These are phyloP conservation scores for Orbilia ellipsospora DNA, from an alignment of 2,329 filamentous ascomycete species.

Conservation along the genomic window DNA sequence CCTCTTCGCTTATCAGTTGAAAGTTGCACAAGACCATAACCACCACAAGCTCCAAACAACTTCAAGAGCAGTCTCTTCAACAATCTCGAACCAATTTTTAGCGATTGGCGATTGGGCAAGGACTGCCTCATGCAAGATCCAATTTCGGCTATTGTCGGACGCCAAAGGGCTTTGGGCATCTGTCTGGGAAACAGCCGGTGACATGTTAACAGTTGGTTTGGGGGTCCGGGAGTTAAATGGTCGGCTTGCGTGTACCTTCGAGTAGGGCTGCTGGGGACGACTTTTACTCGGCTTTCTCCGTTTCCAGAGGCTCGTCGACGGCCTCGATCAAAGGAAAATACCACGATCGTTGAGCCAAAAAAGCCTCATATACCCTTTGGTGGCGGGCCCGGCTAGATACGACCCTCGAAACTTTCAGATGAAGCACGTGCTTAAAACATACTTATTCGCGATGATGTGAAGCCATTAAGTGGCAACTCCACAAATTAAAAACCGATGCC, in stretches of 20 bases:
- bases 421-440: slow-evolving; percentile 35
- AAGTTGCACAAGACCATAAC: slow-evolving; percentile 46
- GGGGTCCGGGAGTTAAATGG: slow-evolving; percentile 11
- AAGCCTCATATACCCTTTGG: slow-evolving; percentile 43
- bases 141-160: slow-evolving; percentile 55
- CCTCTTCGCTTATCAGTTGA: slow-evolving; percentile 52
- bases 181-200: slow-evolving; percentile 12
- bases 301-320: slow-evolving; percentile 6
- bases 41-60: slow-evolving; percentile 25
- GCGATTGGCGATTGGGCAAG: slow-evolving; percentile 52
- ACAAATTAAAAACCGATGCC: not conserved
- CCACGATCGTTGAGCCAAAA: slow-evolving; percentile 32
- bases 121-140: slow-evolving; percentile 38
- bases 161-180: slow-evolving; percentile 13
- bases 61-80: too few species aligned
- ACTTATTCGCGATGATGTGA: not conserved
- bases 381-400: slow-evolving; percentile 37
- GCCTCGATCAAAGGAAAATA: slow-evolving; percentile 25
- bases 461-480: not conserved
- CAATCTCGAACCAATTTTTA: slow-evolving; percentile 30
- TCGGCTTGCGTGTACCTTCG: slow-evolving; percentile 26
- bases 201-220: slow-evolving; percentile 18
- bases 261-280: slow-evolving; percentile 1
- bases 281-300: slow-evolving; percentile 50
- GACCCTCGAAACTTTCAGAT: slow-evolving; percentile 10